Base-by-base conservation (phyloP, 306 rosid genomes). In the Vigna unguiculata region DNA sequence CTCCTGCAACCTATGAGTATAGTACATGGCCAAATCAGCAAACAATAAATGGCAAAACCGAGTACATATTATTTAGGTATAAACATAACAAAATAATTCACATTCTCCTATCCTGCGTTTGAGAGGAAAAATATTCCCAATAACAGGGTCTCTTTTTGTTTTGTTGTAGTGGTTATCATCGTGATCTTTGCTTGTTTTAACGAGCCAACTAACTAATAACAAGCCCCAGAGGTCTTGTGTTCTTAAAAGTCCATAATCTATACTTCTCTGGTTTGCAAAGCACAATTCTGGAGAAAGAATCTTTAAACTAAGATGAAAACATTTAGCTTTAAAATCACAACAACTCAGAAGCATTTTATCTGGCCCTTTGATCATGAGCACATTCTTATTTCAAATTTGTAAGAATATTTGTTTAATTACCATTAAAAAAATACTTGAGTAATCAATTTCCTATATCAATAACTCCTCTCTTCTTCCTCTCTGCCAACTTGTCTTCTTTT, bases 1-100 rank as follows among this genome's bases (percentile, higher is more conserved):
- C 82, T 61, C 82, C 93, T 63, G 95, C 98, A 75, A 95, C 98
- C 98, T 95, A 85, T 22, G 62, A 41, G 72, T 28, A 60, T 46
- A 72, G 60, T 81, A 71, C 79, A 57, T 47, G 34, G 68, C 21
- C 49, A 81, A 34, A 69, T 36, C 60, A 64, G 49, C 68, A 46
- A 69, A 17, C 48, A 63, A 70, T 49, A n/a, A 77, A 55, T 10
- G 49, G 69, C 79, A 65, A 41, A 43, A 63, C 76, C 36, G 59
- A 16, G 61, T 16, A 53, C 49, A 57, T 72, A 32, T 81, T 57
- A 52, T 76, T 72, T 40, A 38, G 8, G 32, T 68, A 45, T 68
- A n/a, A 28, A 28, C 32, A 28, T 28, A 28, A 28, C 25, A 28
- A 28, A 28, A 28, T 4, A 3, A 28, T 4, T 28, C 32, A 28